Evolutionary conservation across 352 stramenopile genomes (phyloP).

Genomic region (Globisporangium ultimum): DNA sequence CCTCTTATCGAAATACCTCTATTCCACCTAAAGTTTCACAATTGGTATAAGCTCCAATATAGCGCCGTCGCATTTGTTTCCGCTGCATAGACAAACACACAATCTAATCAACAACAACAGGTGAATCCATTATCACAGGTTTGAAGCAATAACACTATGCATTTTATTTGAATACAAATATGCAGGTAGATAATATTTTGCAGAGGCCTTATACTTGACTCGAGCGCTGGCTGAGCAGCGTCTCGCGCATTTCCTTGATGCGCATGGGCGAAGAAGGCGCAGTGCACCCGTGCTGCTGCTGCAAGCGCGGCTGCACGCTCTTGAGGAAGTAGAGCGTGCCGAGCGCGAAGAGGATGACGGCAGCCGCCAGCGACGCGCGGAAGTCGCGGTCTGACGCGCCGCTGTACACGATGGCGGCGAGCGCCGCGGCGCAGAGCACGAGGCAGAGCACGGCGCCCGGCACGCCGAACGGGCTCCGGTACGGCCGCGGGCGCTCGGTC

Average conservation of each 20-base stretch:
- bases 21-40: too few relatives aligned
- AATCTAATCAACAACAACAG: too few relatives aligned
- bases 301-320: constrained; percentile 20
- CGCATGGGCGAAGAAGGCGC: constrained; percentile 17
- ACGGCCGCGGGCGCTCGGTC: constrained; percentile 44
- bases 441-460: constrained; percentile 45
- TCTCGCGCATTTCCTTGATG: constrained; percentile 28
- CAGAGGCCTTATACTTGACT: too few relatives aligned
- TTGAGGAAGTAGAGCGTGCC: constrained; percentile 44
- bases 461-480: constrained; percentile 54
- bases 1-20: too few relatives aligned
- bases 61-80: too few relatives aligned
- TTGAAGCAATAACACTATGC: too few relatives aligned
- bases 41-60: too few relatives aligned
- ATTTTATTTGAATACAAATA: too few relatives aligned
- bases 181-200: too few relatives aligned
- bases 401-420: constrained; percentile 66
- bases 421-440: constrained; percentile 34
- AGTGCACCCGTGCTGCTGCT: constrained; percentile 9
- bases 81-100: too few relatives aligned
- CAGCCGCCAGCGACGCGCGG: constrained; percentile 47
- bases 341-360: constrained; percentile 40
- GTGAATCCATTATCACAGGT: too few relatives aligned
- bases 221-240: constrained; percentile 18
- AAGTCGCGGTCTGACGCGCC: constrained; percentile 54